phyloP scores from a whole-genome alignment of 352 stramenopile species.

The Phytophthora megakarya region DNA sequence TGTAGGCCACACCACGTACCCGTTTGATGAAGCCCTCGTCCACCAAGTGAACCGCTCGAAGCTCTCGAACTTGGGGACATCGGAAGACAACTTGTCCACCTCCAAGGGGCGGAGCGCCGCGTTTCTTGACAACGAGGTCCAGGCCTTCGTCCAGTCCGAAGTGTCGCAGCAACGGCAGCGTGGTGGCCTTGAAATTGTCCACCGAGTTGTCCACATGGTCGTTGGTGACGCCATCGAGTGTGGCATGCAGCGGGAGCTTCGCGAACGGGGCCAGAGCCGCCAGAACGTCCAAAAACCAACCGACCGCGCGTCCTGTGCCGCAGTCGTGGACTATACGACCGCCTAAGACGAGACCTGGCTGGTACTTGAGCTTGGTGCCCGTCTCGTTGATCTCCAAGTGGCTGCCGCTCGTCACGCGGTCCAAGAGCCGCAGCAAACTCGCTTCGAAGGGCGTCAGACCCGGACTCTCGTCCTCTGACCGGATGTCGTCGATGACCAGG shows the following conservation, averaged over 20 bases:
- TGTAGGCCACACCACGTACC: constrained; percentile 96
- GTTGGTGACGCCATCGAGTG: constrained; percentile 96
- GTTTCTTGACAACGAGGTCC: constrained; percentile 90
- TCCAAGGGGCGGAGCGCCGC: constrained; percentile 87
- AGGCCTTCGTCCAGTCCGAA: constrained; percentile 96
- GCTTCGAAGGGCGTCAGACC: constrained; percentile 97
- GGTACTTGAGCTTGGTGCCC: constrained; percentile 97
- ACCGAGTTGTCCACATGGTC: constrained; percentile 90
- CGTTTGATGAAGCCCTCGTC: constrained; percentile 98
- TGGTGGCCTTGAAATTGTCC: constrained; percentile 95
- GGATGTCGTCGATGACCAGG: constrained; percentile 96
- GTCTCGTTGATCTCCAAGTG: constrained; percentile 99
- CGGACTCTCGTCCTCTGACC: constrained; percentile 93
- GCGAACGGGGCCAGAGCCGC: constrained; percentile 97
- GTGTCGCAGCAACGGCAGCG: constrained; percentile 93
- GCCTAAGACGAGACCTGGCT: constrained; percentile 95
- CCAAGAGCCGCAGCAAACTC: constrained; percentile 96
- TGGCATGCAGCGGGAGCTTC: constrained; percentile 94
- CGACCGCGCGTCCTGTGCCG: constrained; percentile 88
- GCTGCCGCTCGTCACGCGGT: constrained; percentile 97
- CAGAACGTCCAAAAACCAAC: constrained; percentile 99
- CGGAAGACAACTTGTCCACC: constrained; percentile 92
- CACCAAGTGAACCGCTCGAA: constrained; percentile 94
- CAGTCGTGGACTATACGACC: constrained; percentile 97
- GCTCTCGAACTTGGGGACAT: constrained; percentile 94